Conservation (phyloP, 768 basidiomycete genomes). For the Fibroporia radiculosa region DNA sequence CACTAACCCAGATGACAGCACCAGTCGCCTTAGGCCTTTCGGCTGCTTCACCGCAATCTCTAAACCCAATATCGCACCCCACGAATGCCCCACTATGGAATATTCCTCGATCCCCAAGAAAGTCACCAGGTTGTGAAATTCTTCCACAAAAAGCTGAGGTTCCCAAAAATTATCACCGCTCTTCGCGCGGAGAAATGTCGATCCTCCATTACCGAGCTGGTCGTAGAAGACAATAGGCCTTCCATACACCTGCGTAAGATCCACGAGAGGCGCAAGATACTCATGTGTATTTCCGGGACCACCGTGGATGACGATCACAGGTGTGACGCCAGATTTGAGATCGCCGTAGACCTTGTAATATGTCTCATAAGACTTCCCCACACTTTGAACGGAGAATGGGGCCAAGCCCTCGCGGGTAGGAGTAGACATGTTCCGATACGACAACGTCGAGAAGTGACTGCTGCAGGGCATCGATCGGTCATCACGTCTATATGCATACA, state of each 20-base stretch:
- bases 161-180: slow-evolving; percentile 32
- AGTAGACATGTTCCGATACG: neutral
- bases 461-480: too few relatives aligned
- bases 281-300: slow-evolving; percentile 37
- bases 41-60: slow-evolving; percentile 36
- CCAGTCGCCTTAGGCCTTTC: slow-evolving; percentile 29
- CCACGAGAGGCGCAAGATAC: slow-evolving; percentile 31
- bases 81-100: slow-evolving; percentile 46
- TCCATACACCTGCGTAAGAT: slow-evolving; percentile 22
- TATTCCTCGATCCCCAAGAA: slow-evolving; percentile 35
- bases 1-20: slow-evolving; percentile 38
- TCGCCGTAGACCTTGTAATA: slow-evolving; percentile 38
- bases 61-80: slow-evolving; percentile 47
- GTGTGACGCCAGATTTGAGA: slow-evolving; percentile 23
- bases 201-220: slow-evolving; percentile 39
- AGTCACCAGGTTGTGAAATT: slow-evolving; percentile 42
- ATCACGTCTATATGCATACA: too few relatives aligned
- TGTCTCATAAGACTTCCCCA: slow-evolving; percentile 27
- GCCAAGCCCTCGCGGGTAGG: neutral
- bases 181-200: slow-evolving; percentile 35
- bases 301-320: slow-evolving; percentile 39
- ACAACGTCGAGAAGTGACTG: too few relatives aligned
- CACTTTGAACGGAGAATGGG: slow-evolving; percentile 10
- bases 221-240: slow-evolving; percentile 44
- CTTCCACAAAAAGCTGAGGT: slow-evolving; percentile 42